Base-by-base conservation (phyloP, 768 basidiomycete genomes). In the Russula vinacea region DNA sequence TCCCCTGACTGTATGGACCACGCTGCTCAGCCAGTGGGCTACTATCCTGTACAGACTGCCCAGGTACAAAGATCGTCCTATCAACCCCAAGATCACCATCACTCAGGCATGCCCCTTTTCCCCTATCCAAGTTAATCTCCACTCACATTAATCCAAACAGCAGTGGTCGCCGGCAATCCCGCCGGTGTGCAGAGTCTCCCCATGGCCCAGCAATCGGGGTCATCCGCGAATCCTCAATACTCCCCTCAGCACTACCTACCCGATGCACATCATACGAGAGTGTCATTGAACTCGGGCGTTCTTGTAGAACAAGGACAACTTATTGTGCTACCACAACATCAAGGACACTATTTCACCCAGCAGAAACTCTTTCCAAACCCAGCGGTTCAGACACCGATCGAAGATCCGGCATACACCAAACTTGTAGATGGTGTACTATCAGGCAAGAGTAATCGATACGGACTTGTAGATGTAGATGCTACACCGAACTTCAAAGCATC, bases 291-390 rank as follows among this genome's bases (percentile, higher is more conserved):
- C 22, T 60, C 65, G 33, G 54, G 52, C 32, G 67, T 67, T 14
- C 67, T 61, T 56, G 2, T 64, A 55, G 58, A 67, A 19, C 59
- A 61, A 1, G 68, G 68, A 13, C 62, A 67, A 19, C 66, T 66
- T 22, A 26, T 67, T 24, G 66, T 67, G 19, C 68, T 62, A 39
- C 64, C 62, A 60, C 66, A 67, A 54, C 51, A 49, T 26, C 51
- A 63, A 13, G 14, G 50, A 9, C 55, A 60, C 4, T 52, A 17
- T 50, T 32, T 9, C 32, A 32, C 45, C 58, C 52, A 52, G 17
- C 62, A 52, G 45, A 57, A 62, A 58, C 59, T 59, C 53, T 62
- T 45, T 56, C 57, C 53, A 32, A 63, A 56, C 58, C 63, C 57
- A 58, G 63, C 53, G 52, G 49, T 47, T 37, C 62, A 56, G 47